Conservation (phyloP, 352 stramenopile species). For the Globisporangium middletonii region DNA sequence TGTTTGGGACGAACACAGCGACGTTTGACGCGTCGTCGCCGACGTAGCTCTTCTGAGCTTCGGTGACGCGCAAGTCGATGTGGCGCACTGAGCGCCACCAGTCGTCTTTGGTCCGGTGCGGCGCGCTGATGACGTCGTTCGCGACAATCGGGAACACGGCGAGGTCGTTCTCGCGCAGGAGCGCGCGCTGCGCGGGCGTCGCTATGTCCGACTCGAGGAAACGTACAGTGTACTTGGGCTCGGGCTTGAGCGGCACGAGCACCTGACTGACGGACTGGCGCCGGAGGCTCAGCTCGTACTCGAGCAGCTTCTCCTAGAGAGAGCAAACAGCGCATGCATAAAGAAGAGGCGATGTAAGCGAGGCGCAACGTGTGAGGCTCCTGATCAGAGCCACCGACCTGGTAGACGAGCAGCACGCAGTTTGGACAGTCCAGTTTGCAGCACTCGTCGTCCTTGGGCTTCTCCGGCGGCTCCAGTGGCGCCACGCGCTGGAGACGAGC, state of each 20-base stretch:
- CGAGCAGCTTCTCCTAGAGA: conserved; percentile 67
- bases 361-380: neutral
- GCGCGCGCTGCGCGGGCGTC: conserved; percentile 16
- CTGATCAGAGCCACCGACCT: conserved; percentile 25
- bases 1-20: conserved; percentile 73
- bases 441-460: conserved; percentile 77
- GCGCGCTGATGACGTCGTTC: conserved; percentile 57
- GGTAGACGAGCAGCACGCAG: conserved; percentile 81
- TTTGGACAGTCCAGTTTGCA: conserved; percentile 83
- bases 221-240: conserved; percentile 40
- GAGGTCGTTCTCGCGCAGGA: conserved; percentile 32
- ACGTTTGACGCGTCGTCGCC: conserved; percentile 68
- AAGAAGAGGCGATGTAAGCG: neutral
- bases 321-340: neutral
- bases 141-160: conserved; percentile 37
- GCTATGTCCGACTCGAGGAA: conserved; percentile 29
- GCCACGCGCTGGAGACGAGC: conserved; percentile 11
- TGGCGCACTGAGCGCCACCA: conserved; percentile 61
- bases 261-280: conserved; percentile 15
- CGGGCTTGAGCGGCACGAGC: conserved; percentile 18
- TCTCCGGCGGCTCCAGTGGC: conserved; percentile 45
- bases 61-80: conserved; percentile 49
- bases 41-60: conserved; percentile 41
- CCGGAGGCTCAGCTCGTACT: conserved; percentile 71
- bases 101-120: conserved; percentile 48